Percentiles rank a stretch among this genome's conserved stretches.
Evolutionary conservation across 768 basidiomycete species (phyloP).

Genomic region (Rhizopogon roseolus): DNA sequence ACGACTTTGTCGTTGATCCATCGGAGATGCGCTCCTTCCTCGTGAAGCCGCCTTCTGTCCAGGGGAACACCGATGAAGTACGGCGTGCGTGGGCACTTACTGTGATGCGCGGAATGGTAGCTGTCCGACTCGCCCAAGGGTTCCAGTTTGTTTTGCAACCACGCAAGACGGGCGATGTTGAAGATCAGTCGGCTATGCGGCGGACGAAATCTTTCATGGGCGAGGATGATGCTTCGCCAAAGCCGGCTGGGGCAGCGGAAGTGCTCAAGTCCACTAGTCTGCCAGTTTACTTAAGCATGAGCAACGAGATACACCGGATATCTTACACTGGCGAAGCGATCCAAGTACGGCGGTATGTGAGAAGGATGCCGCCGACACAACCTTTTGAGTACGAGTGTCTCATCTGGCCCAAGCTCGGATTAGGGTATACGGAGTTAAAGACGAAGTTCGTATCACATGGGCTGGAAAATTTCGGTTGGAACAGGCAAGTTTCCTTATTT

Average conservation of each 20-base stretch:
- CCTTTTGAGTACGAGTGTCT: conserved; percentile 81
- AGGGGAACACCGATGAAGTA: conserved; percentile 48
- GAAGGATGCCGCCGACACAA: conserved; percentile 59
- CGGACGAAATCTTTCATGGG: conserved; percentile 54
- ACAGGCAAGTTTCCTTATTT: conserved; percentile 46
- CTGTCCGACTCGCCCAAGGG: conserved; percentile 86
- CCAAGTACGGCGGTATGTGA: conserved; percentile 81
- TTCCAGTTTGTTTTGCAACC: conserved; percentile 85
- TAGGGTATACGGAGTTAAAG: conserved; percentile 77
- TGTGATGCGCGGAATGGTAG: conserved; percentile 92
- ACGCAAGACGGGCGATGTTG: conserved; percentile 15
- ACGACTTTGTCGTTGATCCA: conserved; percentile 84
- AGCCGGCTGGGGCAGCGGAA: conserved; percentile 61
- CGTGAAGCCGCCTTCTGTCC: conserved; percentile 55
- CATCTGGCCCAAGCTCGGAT: conserved; percentile 90
- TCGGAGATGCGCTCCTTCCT: conserved; percentile 85
- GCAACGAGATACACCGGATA: conserved; percentile 92
- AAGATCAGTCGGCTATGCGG: conserved; percentile 34
- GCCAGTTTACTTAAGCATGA: conserved; percentile 89
- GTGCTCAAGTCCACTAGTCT: conserved; percentile 55
- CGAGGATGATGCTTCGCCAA: conserved; percentile 49
- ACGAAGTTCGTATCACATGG: conserved; percentile 76
- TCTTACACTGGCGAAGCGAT: conserved; percentile 89
- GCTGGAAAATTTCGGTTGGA: conserved; percentile 83
- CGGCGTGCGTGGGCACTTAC: conserved; percentile 70